Conservation (phyloP, 2,329 filamentous ascomycete species). For the Penicillium glabrum region DNA sequence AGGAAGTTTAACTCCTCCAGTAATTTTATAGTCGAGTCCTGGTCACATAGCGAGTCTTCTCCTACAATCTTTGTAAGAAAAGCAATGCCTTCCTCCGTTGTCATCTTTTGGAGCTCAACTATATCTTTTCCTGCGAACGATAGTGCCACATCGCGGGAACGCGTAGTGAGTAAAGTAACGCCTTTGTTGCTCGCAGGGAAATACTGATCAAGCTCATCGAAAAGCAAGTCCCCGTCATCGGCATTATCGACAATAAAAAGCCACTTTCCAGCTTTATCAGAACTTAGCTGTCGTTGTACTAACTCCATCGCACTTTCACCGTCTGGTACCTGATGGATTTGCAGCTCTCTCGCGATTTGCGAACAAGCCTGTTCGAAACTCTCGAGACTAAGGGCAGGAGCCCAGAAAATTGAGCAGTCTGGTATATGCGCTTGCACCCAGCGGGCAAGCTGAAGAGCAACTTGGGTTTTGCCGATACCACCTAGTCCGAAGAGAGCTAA, state of each 20-base stretch:
- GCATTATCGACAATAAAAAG: constrained; percentile 3
- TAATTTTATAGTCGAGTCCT: background rate
- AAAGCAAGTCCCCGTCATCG: background rate
- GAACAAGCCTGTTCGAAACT: constrained; percentile 13
- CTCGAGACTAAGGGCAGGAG: constrained; percentile 8
- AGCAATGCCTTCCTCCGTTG: background rate
- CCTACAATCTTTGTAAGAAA: background rate
- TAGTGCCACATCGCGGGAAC: background rate
- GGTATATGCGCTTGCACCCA: constrained; percentile 7
- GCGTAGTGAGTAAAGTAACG: background rate
- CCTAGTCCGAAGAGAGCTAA: constrained; percentile 19
- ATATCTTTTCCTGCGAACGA: background rate
- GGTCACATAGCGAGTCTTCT: background rate
- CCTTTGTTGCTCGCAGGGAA: background rate
- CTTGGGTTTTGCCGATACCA: constrained; percentile 25
- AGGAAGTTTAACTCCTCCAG: background rate
- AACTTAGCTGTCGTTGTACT: background rate
- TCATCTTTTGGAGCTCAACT: constrained; percentile 2
- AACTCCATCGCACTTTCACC: background rate
- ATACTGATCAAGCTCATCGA: constrained; percentile 2
- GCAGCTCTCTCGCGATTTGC: background rate
- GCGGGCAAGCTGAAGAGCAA: constrained; percentile 22
- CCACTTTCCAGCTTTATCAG: constrained; percentile 4
- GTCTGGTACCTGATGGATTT: background rate
- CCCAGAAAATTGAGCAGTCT: constrained; percentile 18